Conservation (phyloP, 352 stramenopile genomes). For the Globisporangium carolinianum region DNA sequence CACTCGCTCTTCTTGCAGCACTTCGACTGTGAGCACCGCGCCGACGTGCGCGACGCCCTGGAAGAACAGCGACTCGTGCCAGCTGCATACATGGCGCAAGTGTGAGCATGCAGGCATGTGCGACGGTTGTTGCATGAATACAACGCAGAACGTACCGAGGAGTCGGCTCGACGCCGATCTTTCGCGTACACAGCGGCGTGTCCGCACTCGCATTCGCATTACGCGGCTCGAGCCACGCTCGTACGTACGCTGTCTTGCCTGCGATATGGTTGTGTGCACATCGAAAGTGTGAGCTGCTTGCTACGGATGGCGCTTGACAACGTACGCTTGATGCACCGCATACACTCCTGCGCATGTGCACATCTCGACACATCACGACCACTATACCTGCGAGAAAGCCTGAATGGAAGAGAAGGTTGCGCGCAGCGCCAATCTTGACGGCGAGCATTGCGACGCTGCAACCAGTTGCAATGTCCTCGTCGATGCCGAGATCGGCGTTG, state of each 20-base stretch:
- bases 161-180: conserved; percentile 19
- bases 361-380: not conserved
- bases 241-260: conserved; percentile 44
- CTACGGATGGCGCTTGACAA: too few relatives aligned
- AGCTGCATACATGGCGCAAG: conserved; percentile 11
- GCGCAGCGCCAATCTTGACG: conserved; percentile 28
- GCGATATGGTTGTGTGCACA: not conserved
- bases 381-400: conserved; percentile 39
- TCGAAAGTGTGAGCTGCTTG: too few relatives aligned
- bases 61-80: conserved; percentile 42
- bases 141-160: conserved; percentile 14
- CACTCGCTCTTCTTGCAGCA: conserved; percentile 56
- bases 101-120: not conserved
- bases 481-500: conserved; percentile 36
- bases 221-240: conserved; percentile 30
- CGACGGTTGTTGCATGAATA: not conserved
- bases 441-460: conserved; percentile 40
- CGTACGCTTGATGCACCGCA: too few relatives aligned
- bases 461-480: conserved; percentile 37
- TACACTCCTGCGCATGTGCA: too few relatives aligned
- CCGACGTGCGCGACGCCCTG: conserved; percentile 33
- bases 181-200: conserved; percentile 31
- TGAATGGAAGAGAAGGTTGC: conserved; percentile 38
- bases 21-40: conserved; percentile 32
- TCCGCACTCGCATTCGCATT: conserved; percentile 7